phyloP scores from a whole-genome alignment of 768 basidiomycete species.

The Zangia roseola region DNA sequence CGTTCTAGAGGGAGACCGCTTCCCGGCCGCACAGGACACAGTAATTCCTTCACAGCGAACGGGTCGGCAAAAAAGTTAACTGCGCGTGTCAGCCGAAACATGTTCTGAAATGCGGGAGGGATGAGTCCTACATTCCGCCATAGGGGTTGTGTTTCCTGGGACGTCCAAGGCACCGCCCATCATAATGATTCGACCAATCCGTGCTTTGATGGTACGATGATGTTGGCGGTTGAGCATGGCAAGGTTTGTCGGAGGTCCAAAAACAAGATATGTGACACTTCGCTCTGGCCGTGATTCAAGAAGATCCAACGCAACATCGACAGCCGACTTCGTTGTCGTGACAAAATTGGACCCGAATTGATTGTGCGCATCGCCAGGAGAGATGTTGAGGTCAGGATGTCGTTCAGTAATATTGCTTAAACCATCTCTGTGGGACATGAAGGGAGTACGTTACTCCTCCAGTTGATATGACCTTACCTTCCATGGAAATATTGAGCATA shows the following conservation, averaged over 20 bases:
- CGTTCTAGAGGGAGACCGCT: slow-evolving; percentile 60
- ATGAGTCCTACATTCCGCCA: slow-evolving; percentile 72
- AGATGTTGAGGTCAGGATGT: slow-evolving; percentile 61
- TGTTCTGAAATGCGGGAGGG: not conserved
- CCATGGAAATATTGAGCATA: slow-evolving; percentile 87
- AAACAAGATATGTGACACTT: slow-evolving; percentile 66
- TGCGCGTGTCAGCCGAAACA: slow-evolving; percentile 26
- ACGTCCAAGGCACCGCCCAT: slow-evolving; percentile 96
- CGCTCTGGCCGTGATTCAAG: slow-evolving; percentile 48
- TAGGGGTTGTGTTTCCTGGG: slow-evolving; percentile 81
- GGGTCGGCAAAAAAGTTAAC: slow-evolving; percentile 91
- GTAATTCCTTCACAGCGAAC: slow-evolving; percentile 70
- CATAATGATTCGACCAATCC: slow-evolving; percentile 73
- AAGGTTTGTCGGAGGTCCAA: slow-evolving; percentile 81
- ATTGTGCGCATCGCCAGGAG: slow-evolving; percentile 5
- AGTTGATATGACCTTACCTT: slow-evolving; percentile 43
- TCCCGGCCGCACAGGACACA: slow-evolving; percentile 41
- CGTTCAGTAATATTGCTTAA: slow-evolving; percentile 56
- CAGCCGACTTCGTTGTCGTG: slow-evolving; percentile 44
- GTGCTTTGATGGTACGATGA: slow-evolving; percentile 48
- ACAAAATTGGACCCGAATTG: slow-evolving; percentile 45
- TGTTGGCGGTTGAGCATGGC: slow-evolving; percentile 62
- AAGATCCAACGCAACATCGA: slow-evolving; percentile 55
- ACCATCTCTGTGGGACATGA: slow-evolving; percentile 54
- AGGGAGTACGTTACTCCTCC: no score